Evolutionary conservation across 2,329 filamentous ascomycete genomes (phyloP), one percentile per base, ranked within the genome.

Genomic region (Dothidotthia symphoricarpi): DNA sequence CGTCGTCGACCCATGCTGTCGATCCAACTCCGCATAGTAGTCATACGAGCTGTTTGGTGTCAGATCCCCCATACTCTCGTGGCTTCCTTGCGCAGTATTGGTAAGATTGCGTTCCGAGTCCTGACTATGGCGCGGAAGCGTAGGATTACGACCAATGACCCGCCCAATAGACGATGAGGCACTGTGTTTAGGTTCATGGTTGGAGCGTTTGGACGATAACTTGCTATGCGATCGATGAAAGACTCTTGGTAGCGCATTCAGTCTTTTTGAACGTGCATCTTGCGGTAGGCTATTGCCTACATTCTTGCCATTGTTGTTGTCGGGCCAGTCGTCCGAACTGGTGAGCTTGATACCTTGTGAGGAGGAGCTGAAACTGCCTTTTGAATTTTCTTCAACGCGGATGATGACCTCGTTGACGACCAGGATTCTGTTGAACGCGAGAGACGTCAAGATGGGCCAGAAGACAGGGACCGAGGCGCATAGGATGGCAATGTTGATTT

Each of bases 351-450:
- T 58, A 34, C 45, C 49, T 1, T 16, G 33, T 11, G 14, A 34
- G 8, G 47, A 34, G 8, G 47, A 41, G 6, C 36, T 28, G 25
- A 53, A 43, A 36, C 49, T 57, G 5, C 38, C 37, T 26, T 52
- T 46, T 1, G 45, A 36, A 4, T 39, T 42, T n/a, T 47, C 32
- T 28, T 63, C 57, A 14, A 61, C 57, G 29, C 51, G 63, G 32
- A 68, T 52, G 29, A 61, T 57, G 44, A 68, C 57, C 38, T 68
- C 64, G 33, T 66, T 66, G 43, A 66, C 59, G 41, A 67, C 63
- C 27, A 66, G 61, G 43, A 67, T 68, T 24, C 60, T 63, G 48
- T 63, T 63, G 24, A 46, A 32, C 4, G 61, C 51, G 12, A 67
- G 32, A 12, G 49, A 55, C 13, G 43, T 45, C 34, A 68, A 59